Evolutionary conservation across 768 basidiomycete species (phyloP).

Genomic region (Russula dissimulans): DNA sequence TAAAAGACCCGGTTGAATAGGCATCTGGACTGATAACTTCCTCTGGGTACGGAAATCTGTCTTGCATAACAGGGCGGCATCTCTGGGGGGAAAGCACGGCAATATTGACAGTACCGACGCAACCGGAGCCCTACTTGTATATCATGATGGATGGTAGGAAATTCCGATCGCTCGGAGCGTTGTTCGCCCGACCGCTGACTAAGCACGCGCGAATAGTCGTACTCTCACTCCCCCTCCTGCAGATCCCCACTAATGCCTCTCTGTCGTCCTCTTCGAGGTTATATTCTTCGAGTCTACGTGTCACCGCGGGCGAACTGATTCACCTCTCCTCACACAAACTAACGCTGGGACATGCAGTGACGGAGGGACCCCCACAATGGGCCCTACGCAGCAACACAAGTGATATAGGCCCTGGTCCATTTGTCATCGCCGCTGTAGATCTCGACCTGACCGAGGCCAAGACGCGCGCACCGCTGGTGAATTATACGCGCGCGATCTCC

Average conservation of each 20-base stretch:
- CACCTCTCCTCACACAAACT: no score
- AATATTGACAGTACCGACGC: not conserved
- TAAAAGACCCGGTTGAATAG: constrained; percentile 2
- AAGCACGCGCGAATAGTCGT: not conserved
- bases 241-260: not conserved
- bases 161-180: no score
- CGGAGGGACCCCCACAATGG: not conserved
- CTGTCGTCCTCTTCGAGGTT: not conserved
- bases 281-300: not conserved
- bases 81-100: not conserved
- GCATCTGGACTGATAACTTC: not conserved
- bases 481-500: constrained; percentile 35
- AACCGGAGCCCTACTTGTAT: not conserved
- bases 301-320: no score
- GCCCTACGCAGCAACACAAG: not conserved
- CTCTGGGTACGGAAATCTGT: constrained; percentile 1
- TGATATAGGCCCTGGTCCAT: not conserved
- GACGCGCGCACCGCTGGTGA: constrained; percentile 22
- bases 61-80: not conserved
- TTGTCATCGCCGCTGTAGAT: constrained; percentile 8
- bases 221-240: no score
- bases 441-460: not conserved
- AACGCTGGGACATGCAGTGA: not conserved
- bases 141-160: no score
- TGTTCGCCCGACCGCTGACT: no score